Conservation (phyloP, 495 filamentous ascomycete genomes). For the Friedmanniomyces endolithicus region DNA sequence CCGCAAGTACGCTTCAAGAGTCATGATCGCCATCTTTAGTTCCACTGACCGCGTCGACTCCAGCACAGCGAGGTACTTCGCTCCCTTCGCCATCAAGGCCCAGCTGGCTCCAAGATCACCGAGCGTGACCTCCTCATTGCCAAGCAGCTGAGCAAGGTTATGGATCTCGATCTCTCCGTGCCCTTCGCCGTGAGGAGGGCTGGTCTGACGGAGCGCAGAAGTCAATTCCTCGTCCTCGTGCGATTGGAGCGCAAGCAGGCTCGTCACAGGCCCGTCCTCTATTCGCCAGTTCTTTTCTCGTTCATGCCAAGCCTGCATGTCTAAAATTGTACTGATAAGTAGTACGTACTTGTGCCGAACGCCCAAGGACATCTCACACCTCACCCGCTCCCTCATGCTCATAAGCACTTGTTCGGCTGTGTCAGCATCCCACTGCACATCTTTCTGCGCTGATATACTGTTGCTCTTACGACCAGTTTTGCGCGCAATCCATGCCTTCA, state of each 20-base stretch:
- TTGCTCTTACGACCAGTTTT: neutral
- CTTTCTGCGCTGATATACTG: neutral
- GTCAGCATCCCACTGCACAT: conserved; percentile 2
- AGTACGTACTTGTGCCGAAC: neutral
- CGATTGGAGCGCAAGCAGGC: neutral
- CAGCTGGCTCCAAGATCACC: neutral
- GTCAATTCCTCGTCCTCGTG: neutral
- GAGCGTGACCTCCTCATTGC: neutral
- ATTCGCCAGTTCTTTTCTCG: neutral
- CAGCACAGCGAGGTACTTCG: neutral
- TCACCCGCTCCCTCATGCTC: neutral
- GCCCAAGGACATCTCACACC: neutral
- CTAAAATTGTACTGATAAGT: neutral
- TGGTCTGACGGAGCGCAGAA: neutral
- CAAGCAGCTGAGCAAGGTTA: neutral
- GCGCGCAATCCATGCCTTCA: conserved; percentile 28
- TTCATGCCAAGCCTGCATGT: neutral
- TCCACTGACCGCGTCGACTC: neutral
- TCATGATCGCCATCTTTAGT: neutral
- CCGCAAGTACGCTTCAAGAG: neutral
- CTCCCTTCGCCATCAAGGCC: neutral
- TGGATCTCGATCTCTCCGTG: neutral
- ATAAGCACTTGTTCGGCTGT: conserved; percentile 3
- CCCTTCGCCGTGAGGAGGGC: neutral
- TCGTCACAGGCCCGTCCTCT: neutral